These are phyloP conservation scores for Beverwykella pulmonaria DNA, from an alignment of 495 filamentous ascomycete species.

Conservation along the genomic window DNA sequence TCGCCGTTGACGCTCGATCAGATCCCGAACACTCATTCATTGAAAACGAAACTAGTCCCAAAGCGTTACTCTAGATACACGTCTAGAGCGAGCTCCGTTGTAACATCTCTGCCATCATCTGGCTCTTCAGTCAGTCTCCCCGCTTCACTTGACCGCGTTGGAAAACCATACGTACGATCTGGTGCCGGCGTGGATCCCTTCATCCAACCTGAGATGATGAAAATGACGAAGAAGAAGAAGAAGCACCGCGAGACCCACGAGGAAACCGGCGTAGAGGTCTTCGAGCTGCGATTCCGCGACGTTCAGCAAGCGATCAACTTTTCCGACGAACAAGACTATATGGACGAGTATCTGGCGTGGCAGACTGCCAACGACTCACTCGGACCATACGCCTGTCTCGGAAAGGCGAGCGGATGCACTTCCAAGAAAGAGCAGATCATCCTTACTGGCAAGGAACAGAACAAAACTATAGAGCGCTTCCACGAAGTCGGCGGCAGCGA, in stretches of 20 bases:
- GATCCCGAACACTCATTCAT: background rate
- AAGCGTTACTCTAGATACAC: background rate
- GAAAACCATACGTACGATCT: constrained; percentile 19
- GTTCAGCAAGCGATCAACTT: constrained; percentile 24
- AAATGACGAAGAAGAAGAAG: constrained; percentile 1
- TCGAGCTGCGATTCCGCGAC: constrained; percentile 4
- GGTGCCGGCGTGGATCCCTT: constrained; percentile 17
- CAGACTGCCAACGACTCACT: background rate
- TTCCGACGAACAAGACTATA: constrained; percentile 12
- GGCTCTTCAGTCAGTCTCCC: constrained; percentile 1
- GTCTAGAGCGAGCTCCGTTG: background rate
- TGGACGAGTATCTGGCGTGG: constrained; percentile 6
- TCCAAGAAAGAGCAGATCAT: constrained; percentile 18
- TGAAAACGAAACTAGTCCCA: background rate
- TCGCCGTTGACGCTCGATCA: background rate
- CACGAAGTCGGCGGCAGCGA: background rate
- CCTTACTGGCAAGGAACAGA: constrained; percentile 10
- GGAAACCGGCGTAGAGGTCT: constrained; percentile 13
- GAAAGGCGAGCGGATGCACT: constrained; percentile 20
- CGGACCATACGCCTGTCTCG: constrained; percentile 14
- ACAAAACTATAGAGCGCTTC: background rate
- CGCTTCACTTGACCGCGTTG: constrained; percentile 3
- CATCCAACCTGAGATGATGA: background rate
- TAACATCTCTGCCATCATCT: background rate
- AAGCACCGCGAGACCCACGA: constrained; percentile 16